Percentiles rank a stretch among this genome's conserved stretches.
Conservation (phyloP, 805 yeast species). For the Cyberlindnera lachancei region DNA sequence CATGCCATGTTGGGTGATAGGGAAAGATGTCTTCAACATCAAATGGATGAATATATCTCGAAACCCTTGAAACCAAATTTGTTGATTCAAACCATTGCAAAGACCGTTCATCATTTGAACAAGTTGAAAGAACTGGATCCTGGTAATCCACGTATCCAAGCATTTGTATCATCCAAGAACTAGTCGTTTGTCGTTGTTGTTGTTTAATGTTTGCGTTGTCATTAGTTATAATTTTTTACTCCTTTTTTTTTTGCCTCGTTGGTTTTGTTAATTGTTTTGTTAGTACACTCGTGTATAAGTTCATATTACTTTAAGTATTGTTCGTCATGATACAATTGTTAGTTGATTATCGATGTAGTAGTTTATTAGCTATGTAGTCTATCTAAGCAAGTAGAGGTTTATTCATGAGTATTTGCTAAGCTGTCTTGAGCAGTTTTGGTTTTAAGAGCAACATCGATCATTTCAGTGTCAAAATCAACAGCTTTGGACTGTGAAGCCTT, state of each 20-base stretch:
- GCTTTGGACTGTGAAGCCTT: neutral
- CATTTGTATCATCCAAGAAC: conserved; percentile 2
- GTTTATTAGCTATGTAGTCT: no score
- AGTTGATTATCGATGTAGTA: neutral
- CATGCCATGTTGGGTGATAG: conserved; percentile 93
- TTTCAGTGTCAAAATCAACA: no score
- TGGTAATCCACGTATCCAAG: conserved; percentile 13
- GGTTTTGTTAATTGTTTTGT: no score
- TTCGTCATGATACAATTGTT: neutral
- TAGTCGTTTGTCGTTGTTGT: neutral
- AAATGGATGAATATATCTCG: conserved; percentile 86
- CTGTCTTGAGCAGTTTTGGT: no score
- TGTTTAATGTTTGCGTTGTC: no score
- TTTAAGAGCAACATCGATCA: no score
- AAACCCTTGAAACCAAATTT: conserved; percentile 81
- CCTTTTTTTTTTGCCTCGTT: no score
- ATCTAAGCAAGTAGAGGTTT: no score
- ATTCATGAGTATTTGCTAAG: no score
- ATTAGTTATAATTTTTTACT: no score
- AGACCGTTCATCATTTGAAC: conserved; percentile 66
- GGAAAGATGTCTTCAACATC: conserved; percentile 77
- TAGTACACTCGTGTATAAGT: no score
- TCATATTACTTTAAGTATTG: neutral
- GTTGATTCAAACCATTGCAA: conserved; percentile 75
- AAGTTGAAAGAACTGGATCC: conserved; percentile 42